These are phyloP conservation scores for Zoysia matrella DNA, from an alignment of 202 grass and related monocot genomes.

Conservation along the genomic window DNA sequence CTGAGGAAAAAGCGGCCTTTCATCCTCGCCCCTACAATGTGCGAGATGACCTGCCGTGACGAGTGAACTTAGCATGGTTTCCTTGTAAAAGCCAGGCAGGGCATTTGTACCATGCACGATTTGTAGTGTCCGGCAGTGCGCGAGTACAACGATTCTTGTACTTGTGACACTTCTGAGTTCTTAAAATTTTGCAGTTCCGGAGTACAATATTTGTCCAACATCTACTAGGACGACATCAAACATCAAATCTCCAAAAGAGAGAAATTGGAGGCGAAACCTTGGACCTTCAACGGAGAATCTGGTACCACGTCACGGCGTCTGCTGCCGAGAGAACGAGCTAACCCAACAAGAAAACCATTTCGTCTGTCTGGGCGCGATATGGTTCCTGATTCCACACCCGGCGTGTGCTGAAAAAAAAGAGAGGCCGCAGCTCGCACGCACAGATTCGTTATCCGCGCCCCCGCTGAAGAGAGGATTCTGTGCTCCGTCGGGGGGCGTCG, in stretches of 20 bases:
- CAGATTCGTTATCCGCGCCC: slow-evolving; percentile 37
- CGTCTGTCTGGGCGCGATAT: not conserved
- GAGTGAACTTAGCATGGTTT: not conserved
- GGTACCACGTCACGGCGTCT: slow-evolving; percentile 23
- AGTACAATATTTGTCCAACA: not conserved
- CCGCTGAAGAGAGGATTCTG: not conserved
- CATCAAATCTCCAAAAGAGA: not conserved
- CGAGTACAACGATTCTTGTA: not conserved
- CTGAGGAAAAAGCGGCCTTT: slow-evolving; percentile 17
- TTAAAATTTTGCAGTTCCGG: not conserved
- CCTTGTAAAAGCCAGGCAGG: not conserved
- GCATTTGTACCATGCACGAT: not conserved
- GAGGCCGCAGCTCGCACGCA: not conserved
- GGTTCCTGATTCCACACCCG: slow-evolving; percentile 9
- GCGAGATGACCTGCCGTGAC: slow-evolving; percentile 1
- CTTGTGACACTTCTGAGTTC: not conserved
- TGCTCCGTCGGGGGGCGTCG: not conserved
- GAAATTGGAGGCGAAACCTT: slow-evolving; percentile 6
- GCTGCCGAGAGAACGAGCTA: not conserved
- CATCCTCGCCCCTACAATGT: slow-evolving; percentile 11
- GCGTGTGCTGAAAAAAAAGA: not conserved
- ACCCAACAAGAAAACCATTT: not conserved
- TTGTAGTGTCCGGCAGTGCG: no score
- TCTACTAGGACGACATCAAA: not conserved
- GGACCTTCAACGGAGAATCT: slow-evolving; percentile 17